Base-by-base conservation (phyloP, 768 basidiomycete species). In the Trametopsis cervina region DNA sequence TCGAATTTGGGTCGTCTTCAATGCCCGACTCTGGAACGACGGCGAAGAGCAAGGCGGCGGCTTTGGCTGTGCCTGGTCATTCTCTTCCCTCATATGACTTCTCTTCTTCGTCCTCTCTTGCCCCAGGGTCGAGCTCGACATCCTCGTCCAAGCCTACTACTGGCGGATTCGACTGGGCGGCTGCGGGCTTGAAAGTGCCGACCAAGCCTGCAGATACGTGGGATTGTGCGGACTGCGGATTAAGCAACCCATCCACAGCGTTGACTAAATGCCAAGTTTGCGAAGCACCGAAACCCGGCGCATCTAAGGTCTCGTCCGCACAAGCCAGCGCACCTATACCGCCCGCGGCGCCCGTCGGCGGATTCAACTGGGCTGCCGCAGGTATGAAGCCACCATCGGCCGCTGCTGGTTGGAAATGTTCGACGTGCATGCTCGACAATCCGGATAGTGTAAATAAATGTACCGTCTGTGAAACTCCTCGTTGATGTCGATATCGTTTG, bases 171-270 rank as follows among this genome's bases (percentile, higher is more conserved):
- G 53, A 67, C 20, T 85, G 77, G 74, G 66, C 72, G 3, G 80
- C 78, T 12, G 80, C 80, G 1, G 83, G 81, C 7, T 60, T 76
- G 48, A 80, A 75, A 51, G 58, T 70, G 4, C 53, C 51, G 12
- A 40, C 50, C n/a, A 43, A 63, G 2, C 21, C 51, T 9, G 56
- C 53, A 41, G 60, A 53, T 22, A 55, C 50, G 18, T 86, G 85
- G 85, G 74, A 54, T 7, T 87, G 85, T 56, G 63, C 60, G 0
- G 55, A 59, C 1, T 89, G 85, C 50, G 65, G 62, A 57, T 55
- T 72, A 38, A 52, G 59, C 40, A 75, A 71, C 44, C 59, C 69
- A 5, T 65, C 55, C 4, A 57, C 54, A n/a, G 71, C 63, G 11
- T 62, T 52, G 41, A 69, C 69, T 20, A 73, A 76, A 52, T 76